Evolutionary conservation across 768 basidiomycete genomes (phyloP).

Genomic region (Coprinopsis sp.): DNA sequence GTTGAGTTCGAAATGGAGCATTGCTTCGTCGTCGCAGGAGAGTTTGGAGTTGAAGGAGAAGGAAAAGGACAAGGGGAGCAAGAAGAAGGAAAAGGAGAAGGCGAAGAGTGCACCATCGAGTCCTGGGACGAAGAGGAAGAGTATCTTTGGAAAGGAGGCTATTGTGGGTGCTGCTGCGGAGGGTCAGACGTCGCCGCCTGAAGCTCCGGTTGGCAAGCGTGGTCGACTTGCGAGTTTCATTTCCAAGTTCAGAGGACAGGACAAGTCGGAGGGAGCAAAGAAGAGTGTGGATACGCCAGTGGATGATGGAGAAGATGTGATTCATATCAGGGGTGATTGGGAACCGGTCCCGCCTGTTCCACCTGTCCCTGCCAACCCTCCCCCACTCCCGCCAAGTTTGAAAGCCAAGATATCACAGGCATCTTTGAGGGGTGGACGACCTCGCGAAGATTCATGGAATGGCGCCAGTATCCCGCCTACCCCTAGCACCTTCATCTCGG

Average conservation of each 20-base stretch:
- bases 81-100: constrained; percentile 2
- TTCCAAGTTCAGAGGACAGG: constrained; percentile 7
- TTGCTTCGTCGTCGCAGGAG: constrained; percentile 1
- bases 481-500: background rate
- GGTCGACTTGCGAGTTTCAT: constrained; percentile 14
- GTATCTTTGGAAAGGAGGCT: constrained; percentile 4
- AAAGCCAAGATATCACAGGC: background rate
- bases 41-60: background rate
- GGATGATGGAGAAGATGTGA: background rate
- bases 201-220: constrained; percentile 3
- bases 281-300: background rate
- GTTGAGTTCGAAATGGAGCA: background rate
- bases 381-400: constrained; percentile 2
- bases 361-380: background rate
- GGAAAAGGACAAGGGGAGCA: background rate
- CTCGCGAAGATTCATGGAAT: background rate
- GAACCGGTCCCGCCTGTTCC: constrained; percentile 6
- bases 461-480: constrained; percentile 3
- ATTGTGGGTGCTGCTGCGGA: constrained; percentile 2
- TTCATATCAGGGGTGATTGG: background rate
- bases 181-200: background rate
- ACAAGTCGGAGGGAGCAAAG: background rate
- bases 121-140: constrained; percentile 8
- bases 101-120: constrained; percentile 1
- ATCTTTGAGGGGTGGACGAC: background rate